Conservation (phyloP, 2,329 filamentous ascomycete genomes). For the Huntiella moniliformis region DNA sequence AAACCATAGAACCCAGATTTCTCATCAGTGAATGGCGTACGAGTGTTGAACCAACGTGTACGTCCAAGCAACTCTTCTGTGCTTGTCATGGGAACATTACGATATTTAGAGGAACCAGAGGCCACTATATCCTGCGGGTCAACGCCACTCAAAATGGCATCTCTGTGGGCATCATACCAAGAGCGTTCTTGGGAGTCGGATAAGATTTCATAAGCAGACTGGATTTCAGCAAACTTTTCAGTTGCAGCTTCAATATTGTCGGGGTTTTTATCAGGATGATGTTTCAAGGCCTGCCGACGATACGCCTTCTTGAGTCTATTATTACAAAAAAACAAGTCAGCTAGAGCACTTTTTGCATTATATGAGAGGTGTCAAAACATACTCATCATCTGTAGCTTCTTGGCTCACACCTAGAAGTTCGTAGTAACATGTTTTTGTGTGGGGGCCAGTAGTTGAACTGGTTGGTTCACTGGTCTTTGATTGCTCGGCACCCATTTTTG, state of each 20-base stretch:
- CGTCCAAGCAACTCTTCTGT: constrained; percentile 60
- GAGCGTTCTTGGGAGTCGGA: constrained; percentile 88
- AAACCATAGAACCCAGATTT: constrained; percentile 72
- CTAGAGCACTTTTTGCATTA: background rate
- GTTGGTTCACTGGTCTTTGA: constrained; percentile 23
- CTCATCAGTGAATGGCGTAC: constrained; percentile 62
- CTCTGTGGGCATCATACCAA: constrained; percentile 93
- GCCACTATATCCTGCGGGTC: constrained; percentile 25
- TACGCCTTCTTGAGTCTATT: constrained; percentile 81
- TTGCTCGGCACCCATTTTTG: constrained; percentile 36
- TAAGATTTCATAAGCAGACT: constrained; percentile 86
- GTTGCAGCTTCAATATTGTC: constrained; percentile 72
- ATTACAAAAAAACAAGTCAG: background rate
- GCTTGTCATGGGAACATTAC: constrained; percentile 59
- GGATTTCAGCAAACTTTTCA: constrained; percentile 71
- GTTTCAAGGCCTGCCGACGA: constrained; percentile 69
- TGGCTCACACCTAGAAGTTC: constrained; percentile 59
- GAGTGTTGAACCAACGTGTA: constrained; percentile 62
- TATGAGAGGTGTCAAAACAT: constrained; percentile 16
- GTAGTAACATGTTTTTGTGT: constrained; percentile 65
- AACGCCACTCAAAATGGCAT: constrained; percentile 57
- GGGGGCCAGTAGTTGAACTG: constrained; percentile 13
- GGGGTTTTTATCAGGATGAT: constrained; percentile 89
- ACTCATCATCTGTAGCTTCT: constrained; percentile 67
- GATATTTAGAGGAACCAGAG: constrained; percentile 37